phyloP scores from a whole-genome alignment of 2,329 filamentous ascomycete species.

The Botrytis squamosa region DNA sequence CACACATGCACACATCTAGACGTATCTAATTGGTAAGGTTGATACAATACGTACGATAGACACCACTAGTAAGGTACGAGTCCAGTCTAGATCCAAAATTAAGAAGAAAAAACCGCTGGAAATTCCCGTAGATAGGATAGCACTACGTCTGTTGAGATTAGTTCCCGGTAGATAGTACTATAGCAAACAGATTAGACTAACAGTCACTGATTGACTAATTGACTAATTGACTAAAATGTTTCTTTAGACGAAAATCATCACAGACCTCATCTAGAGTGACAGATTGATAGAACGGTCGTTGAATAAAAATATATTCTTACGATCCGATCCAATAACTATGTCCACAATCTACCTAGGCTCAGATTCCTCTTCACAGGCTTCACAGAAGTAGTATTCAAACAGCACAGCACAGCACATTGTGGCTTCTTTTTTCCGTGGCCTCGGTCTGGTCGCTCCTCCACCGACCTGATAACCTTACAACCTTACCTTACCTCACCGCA shows the following conservation, averaged over 20 bases:
- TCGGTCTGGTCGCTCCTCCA: constrained; percentile 13
- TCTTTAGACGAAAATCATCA: constrained; percentile 8
- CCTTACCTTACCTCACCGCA: constrained; percentile 16
- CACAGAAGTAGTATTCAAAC: background rate
- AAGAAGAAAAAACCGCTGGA: background rate
- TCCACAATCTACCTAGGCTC: background rate
- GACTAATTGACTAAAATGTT: constrained; percentile 1
- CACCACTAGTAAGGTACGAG: background rate
- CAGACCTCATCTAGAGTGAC: constrained; percentile 12
- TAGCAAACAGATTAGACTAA: background rate
- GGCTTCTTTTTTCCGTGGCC: constrained; percentile 10
- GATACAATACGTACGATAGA: background rate
- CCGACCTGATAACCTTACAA: background rate
- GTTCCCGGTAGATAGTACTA: constrained; percentile 3
- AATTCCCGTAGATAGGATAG: background rate
- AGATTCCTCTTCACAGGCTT: background rate
- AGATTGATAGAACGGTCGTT: constrained; percentile 8
- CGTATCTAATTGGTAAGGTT: background rate
- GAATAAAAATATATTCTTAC: background rate
- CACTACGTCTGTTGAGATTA: background rate
- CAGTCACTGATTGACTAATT: background rate
- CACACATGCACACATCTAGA: background rate
- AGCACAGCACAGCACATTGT: constrained; percentile 10
- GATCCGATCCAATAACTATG: background rate
- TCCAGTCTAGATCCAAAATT: background rate